phyloP scores from a whole-genome alignment of 306 rosid genomes.

The Castanea sativa region DNA sequence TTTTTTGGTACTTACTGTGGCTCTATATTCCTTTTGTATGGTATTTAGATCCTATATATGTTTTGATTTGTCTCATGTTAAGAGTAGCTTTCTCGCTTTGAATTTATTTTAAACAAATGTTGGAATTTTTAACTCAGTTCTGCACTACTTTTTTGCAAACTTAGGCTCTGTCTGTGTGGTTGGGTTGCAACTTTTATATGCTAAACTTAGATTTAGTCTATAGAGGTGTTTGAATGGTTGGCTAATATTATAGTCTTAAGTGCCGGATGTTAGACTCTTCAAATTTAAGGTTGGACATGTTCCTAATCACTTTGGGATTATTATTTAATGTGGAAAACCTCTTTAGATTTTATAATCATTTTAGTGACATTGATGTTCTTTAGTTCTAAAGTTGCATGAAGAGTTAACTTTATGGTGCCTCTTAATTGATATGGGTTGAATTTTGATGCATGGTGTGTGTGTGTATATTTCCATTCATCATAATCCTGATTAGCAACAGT shows the following conservation, averaged over 20 bases:
- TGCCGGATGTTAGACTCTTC: not conserved
- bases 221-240: not conserved
- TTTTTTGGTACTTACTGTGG: not conserved
- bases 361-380: not conserved
- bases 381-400: not conserved
- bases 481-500: not conserved
- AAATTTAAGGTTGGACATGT: not conserved
- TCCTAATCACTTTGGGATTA: not conserved
- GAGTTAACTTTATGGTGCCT: not conserved
- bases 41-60: not conserved
- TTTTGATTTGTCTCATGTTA: not conserved
- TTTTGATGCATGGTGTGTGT: not conserved
- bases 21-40: not conserved
- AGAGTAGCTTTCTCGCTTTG: not conserved
- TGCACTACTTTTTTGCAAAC: not conserved
- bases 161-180: too few species aligned
- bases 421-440: not conserved
- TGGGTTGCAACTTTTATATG: too few species aligned
- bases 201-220: not conserved
- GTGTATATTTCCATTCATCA: not conserved
- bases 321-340: not conserved
- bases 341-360: not conserved
- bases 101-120: not conserved
- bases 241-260: not conserved
- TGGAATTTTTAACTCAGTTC: not conserved